These are phyloP conservation scores for Chlorencoelia australis DNA, from an alignment of 2,329 filamentous ascomycete genomes.

Conservation along the genomic window DNA sequence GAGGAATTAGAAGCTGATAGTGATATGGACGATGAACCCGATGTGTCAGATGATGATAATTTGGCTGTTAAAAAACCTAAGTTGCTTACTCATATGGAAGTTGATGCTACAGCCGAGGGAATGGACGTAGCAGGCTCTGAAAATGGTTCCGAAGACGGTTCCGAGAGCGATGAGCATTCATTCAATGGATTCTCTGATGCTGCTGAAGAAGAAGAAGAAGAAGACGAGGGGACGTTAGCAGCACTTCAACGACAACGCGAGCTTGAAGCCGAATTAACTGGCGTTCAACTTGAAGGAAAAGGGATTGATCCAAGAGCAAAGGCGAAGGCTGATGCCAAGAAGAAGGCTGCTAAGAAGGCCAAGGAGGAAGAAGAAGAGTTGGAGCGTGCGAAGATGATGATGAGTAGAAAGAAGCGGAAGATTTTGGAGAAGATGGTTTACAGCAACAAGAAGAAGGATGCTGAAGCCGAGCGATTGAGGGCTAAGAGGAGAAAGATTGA, in stretches of 20 bases:
- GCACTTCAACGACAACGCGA: slow-evolving; percentile 73
- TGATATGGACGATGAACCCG: slow-evolving; percentile 34
- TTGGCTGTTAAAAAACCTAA: slow-evolving; percentile 40
- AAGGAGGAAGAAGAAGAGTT: slow-evolving; percentile 76
- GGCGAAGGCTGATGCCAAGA: slow-evolving; percentile 59
- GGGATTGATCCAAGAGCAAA: slow-evolving; percentile 44
- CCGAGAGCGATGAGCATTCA: slow-evolving; percentile 23
- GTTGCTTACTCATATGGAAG: slow-evolving; percentile 15
- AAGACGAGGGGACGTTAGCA: slow-evolving; percentile 50
- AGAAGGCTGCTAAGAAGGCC: slow-evolving; percentile 59
- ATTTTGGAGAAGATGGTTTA: slow-evolving; percentile 96
- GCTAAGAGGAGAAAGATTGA: slow-evolving; percentile 88
- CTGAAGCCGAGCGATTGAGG: slow-evolving; percentile 77
- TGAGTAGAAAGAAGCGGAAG: slow-evolving; percentile 96
- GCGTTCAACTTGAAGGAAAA: slow-evolving; percentile 47
- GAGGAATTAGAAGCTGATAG: slow-evolving; percentile 66
- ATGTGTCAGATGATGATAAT: slow-evolving; percentile 31
- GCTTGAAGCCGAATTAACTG: slow-evolving; percentile 82
- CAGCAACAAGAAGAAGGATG: slow-evolving; percentile 86
- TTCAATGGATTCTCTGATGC: slow-evolving; percentile 28
- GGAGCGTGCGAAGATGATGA: slow-evolving; percentile 94
- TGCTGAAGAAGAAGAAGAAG: slow-evolving; percentile 39
- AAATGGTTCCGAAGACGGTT: slow-evolving; percentile 31
- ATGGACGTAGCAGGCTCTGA: slow-evolving; percentile 28
- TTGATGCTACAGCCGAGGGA: slow-evolving; percentile 24